Percentiles rank a stretch among this genome's conserved stretches.
phyloP scores from a whole-genome alignment of 2,329 filamentous ascomycete species.

The Fusarium vanettenii region DNA sequence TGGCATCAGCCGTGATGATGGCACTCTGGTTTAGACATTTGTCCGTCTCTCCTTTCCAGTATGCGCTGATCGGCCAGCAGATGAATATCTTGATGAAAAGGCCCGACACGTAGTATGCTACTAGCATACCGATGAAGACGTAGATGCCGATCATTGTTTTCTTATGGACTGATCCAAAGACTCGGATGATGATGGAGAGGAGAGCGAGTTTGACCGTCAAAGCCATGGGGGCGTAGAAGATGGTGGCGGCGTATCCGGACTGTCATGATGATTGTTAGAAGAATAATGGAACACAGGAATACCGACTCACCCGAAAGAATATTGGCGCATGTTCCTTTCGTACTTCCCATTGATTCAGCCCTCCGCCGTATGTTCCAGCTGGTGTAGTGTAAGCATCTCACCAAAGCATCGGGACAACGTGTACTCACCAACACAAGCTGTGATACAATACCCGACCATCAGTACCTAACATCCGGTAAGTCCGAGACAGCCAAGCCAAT shows the following conservation, averaged over 20 bases:
- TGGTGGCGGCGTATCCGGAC: constrained; percentile 55
- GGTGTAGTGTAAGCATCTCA: neutral
- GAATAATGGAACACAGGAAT: accelerated
- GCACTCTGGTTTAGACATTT: constrained; percentile 51
- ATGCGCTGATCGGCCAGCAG: constrained; percentile 54
- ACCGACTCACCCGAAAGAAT: constrained; percentile 49
- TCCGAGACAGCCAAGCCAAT: neutral
- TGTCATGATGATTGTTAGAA: constrained; percentile 24
- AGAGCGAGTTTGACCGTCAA: constrained; percentile 57
- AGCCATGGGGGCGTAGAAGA: constrained; percentile 59
- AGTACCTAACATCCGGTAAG: constrained; percentile 2
- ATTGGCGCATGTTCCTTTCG: constrained; percentile 41
- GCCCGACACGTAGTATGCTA: constrained; percentile 54
- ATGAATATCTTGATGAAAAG: constrained; percentile 57
- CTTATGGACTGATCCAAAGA: constrained; percentile 54
- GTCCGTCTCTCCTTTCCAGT: constrained; percentile 49
- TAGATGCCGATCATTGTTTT: constrained; percentile 54
- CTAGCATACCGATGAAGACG: constrained; percentile 51
- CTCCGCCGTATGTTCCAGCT: constrained; percentile 28
- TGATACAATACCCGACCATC: constrained; percentile 31
- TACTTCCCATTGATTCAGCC: constrained; percentile 35
- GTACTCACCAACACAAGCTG: constrained; percentile 19
- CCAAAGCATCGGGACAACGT: neutral
- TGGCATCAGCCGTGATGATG: constrained; percentile 33
- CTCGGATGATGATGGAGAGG: constrained; percentile 55